Conservation (phyloP, 495 filamentous ascomycete species). For the Coniosporium apollinis region DNA sequence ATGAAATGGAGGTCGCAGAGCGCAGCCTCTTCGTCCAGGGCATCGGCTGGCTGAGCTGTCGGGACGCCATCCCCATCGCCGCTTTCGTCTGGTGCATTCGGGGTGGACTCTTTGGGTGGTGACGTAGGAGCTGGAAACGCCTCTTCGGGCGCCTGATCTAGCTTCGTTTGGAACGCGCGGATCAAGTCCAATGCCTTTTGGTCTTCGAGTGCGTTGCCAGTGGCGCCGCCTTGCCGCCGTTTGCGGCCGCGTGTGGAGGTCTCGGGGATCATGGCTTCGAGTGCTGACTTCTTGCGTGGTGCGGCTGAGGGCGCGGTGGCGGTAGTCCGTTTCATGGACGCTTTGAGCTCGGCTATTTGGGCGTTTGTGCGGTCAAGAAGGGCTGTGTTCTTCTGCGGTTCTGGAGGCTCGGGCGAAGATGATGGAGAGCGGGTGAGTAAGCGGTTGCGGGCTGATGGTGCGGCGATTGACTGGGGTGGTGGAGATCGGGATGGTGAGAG, state of each 20-base stretch:
- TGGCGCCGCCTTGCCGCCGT: constrained; percentile 38
- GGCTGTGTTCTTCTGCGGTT: constrained; percentile 34
- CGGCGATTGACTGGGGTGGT: not conserved
- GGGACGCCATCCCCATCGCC: constrained; percentile 11
- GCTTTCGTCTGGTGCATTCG: constrained; percentile 21
- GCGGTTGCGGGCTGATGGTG: not conserved
- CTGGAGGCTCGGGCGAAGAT: constrained; percentile 18
- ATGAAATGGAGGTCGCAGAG: constrained; percentile 32
- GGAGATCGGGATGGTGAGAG: constrained; percentile 28
- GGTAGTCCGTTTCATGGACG: constrained; percentile 74
- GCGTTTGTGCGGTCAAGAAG: constrained; percentile 70
- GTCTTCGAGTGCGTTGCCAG: constrained; percentile 36
- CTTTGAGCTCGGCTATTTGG: constrained; percentile 78
- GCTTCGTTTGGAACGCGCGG: constrained; percentile 59
- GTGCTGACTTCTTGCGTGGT: constrained; percentile 43
- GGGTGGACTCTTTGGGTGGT: not conserved
- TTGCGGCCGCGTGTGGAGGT: constrained; percentile 69
- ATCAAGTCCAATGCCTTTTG: constrained; percentile 46
- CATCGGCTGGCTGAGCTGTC: not conserved
- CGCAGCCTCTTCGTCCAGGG: constrained; percentile 12
- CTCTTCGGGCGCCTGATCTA: constrained; percentile 40
- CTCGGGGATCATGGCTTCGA: constrained; percentile 70
- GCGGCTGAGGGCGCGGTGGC: constrained; percentile 37
- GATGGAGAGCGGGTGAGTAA: constrained; percentile 5
- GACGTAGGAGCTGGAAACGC: not conserved